Evolutionary conservation across 2,329 filamentous ascomycete genomes (phyloP).

Genomic region (Neonectria neomacrospora): DNA sequence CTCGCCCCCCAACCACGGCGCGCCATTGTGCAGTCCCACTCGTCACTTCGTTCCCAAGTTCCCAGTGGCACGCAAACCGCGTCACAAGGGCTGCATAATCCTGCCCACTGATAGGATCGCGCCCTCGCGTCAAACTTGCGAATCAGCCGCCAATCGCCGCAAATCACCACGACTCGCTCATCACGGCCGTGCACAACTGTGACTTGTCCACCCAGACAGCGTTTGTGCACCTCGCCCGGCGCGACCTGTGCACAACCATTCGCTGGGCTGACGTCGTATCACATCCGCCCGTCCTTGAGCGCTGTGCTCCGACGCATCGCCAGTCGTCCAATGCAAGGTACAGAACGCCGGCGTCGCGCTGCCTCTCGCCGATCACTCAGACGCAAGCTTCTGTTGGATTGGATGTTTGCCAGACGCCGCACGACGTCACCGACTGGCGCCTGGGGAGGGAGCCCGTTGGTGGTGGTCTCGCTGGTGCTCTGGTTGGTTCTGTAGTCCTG

Average conservation of each 20-base stretch:
- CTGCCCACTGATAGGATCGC: conserved; percentile 47
- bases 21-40: conserved; percentile 40
- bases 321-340: conserved; percentile 44
- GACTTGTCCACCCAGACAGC: conserved; percentile 41
- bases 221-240: conserved; percentile 40
- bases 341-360: conserved; percentile 38
- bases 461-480: conserved; percentile 28
- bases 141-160: conserved; percentile 39
- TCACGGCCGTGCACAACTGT: conserved; percentile 40
- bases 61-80: conserved; percentile 47
- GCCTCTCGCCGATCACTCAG: conserved; percentile 38
- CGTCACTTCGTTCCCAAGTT: conserved; percentile 36
- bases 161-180: conserved; percentile 38
- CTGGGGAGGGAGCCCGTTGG: conserved; percentile 35
- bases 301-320: conserved; percentile 36
- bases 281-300: conserved; percentile 40
- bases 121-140: conserved; percentile 32
- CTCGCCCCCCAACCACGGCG: conserved; percentile 34
- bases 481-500: conserved; percentile 35
- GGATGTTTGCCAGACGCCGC: conserved; percentile 29
- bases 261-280: conserved; percentile 43
- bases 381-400: conserved; percentile 35
- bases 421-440: conserved; percentile 40
- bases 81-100: conserved; percentile 52
- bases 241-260: conserved; percentile 48